Evolutionary conservation across 2,329 filamentous ascomycete genomes (phyloP), one percentile per base, ranked within the genome.

Genomic region (Ophiocordyceps polyrhachis-furcata): DNA sequence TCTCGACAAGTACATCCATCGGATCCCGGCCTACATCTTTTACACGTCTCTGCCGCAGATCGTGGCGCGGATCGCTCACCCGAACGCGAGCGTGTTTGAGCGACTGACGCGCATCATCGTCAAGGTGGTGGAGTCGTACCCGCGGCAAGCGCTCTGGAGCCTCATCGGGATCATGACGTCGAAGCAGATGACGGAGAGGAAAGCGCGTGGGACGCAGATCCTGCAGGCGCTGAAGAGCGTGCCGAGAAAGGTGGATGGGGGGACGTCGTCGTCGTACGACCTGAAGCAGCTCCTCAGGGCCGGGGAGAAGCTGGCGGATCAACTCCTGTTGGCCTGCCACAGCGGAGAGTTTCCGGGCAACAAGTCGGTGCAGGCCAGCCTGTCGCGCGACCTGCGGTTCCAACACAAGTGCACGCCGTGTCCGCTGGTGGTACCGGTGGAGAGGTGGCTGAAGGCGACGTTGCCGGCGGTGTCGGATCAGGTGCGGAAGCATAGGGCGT

Each of bases 61-160:
- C 49, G 83, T 98, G 46, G 91, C 89, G n/a, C 80, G 91, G 29
- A 95, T 99, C 54, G 84, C 83, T 41, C 91, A 98, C 62, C 78
- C 81, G 1, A 84, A 94, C 58, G 62, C 62, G 4, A 74, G 78
- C 1, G 86, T 94, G 2, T 93, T 85, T 62, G 76, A 80, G 47
- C 68, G 83, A 11, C 66, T 99, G 7, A 76, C 80, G 44, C 71
- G 73, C 31, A 89, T 96, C 51, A 87, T 98, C 45, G 66, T 81
- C 48, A 89, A 84, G 57, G 85, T 95, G n/a, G 80, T 93, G 9
- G 72, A 78, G 40, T 70, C 77, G n/a, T 83, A 95, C 59, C 89
- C 91, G 0, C 85, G 84, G 48, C 91, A 98, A 60, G 81, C 88
- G 1, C 62, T 96, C 23, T 99, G 91, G 93, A 83, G 81, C 54